A percentile compares a stretch with the other conserved stretches of the same genome.
These are phyloP conservation scores for Licmophora abbreviata DNA, from an alignment of 108 stramenopile species.

Conservation along the genomic window DNA sequence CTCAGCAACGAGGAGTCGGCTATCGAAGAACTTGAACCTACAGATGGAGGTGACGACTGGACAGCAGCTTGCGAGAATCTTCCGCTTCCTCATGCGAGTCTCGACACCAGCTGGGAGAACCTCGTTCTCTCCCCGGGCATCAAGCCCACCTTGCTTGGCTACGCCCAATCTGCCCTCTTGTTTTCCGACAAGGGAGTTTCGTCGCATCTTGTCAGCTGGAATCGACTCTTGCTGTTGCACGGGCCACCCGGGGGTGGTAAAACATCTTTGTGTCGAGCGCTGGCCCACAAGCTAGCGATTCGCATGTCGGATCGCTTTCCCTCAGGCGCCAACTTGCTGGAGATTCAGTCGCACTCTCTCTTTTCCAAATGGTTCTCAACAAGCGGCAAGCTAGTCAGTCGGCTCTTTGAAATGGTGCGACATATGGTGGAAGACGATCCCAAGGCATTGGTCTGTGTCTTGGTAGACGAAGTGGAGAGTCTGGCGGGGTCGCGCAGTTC, in stretches of 20 bases:
- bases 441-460: conserved; percentile 50
- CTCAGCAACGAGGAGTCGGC: conserved; percentile 32
- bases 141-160: conserved; percentile 23
- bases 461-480: conserved; percentile 78
- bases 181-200: conserved; percentile 32
- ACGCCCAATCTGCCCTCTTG: conserved; percentile 33
- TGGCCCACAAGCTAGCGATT: conserved; percentile 76
- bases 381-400: conserved; percentile 69
- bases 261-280: conserved; percentile 61
- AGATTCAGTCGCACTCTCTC: conserved; percentile 78
- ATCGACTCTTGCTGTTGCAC: conserved; percentile 76
- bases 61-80: conserved; percentile 38
- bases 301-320: conserved; percentile 43
- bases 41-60: conserved; percentile 32
- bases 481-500: conserved; percentile 34
- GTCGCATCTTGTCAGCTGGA: conserved; percentile 56
- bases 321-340: conserved; percentile 44
- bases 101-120: conserved; percentile 35
- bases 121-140: conserved; percentile 25
- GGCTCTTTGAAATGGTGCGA: conserved; percentile 63
- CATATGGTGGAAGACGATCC: conserved; percentile 77
- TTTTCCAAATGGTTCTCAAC: conserved; percentile 88
- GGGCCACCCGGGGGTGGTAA: conserved; percentile 50
- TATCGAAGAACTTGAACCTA: conserved; percentile 31
- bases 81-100: conserved; percentile 31